These are phyloP conservation scores for Zhuliangozyma parablackwelliae DNA, from an alignment of 1,139 yeast genomes.

Conservation along the genomic window DNA sequence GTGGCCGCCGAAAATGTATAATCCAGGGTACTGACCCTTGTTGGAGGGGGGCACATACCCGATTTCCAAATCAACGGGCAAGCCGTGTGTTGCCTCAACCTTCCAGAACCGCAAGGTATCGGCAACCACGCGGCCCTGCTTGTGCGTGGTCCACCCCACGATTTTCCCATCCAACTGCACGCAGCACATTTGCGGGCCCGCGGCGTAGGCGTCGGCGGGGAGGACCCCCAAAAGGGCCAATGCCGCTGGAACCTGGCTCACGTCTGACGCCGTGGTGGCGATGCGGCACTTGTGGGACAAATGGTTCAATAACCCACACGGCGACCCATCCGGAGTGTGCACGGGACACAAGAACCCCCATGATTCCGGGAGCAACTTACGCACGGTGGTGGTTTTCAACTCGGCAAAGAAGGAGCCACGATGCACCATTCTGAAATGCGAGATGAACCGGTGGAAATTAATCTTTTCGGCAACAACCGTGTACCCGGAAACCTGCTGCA, in stretches of 20 bases:
- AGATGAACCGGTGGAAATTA: conserved; percentile 91
- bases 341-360: conserved; percentile 99
- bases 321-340: conserved; percentile 99
- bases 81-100: conserved; percentile 69
- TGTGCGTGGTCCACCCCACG: conserved; percentile 92
- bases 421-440: conserved; percentile 99
- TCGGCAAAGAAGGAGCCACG: conserved; percentile 99
- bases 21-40: conserved; percentile 97
- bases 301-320: conserved; percentile 97
- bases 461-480: conserved; percentile 98
- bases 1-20: conserved; percentile 83
- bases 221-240: conserved; percentile 77
- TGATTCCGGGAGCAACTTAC: conserved; percentile 93
- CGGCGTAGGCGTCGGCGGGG: conserved; percentile 72
- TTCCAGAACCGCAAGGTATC: conserved; percentile 92
- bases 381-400: conserved; percentile 92
- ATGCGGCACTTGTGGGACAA: conserved; percentile 92
- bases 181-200: conserved; percentile 84
- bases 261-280: conserved; percentile 73
- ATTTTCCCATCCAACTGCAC: conserved; percentile 91
- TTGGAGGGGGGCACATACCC: conserved; percentile 94
- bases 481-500: conserved; percentile 97
- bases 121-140: conserved; percentile 80
- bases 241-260: conserved; percentile 61
- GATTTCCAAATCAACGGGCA: conserved; percentile 83